Evolutionary conservation across 768 basidiomycete genomes (phyloP), one percentile per base, ranked within the genome.

Genomic region (Tylopilus intermedius): DNA sequence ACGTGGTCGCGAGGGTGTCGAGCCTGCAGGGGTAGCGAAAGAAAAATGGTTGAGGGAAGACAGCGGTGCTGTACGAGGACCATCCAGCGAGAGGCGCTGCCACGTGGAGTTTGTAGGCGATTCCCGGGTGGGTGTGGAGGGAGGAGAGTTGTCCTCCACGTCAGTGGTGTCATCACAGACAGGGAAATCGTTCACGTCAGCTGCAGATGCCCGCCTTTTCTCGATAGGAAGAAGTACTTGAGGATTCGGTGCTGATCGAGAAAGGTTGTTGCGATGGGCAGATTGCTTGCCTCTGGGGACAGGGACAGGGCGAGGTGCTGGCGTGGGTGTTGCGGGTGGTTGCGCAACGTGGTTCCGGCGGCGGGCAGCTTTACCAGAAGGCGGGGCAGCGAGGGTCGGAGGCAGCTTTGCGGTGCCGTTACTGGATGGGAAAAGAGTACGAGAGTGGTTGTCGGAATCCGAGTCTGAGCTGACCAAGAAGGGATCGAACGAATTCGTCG

Each of bases 121-220:
- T 44, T 73, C 63, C 50, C 77, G 82, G 40, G 75, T 70, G n/a
- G 83, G 84, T 0, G 84, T 84, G 22, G 77, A 72, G 24, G 80
- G 79, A 8, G 74, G 72, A 32, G 72, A 72, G n/a, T 46, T 64
- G 9, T 71, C 66, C 26, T 72, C 67, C 5, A 70, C 72, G 42
- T 84, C 82, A 38, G 78, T 83, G 58, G 78, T 76, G 59, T 90
- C 88, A 57, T 90, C 87, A 59, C 87, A 89, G 42, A 90, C 70
- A 3, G 84, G 87, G 67, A 88, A 88, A 33, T 70, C 72, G 43
- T 59, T 45, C 44, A 64, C 60, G 48, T 62, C 45, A n/a, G 67
- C 68, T 9, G 66, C 62, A 1, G 63, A 66, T 4, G 67, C 60
- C 44, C 72, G 74, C 45, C 71, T 72, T 35, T 65, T 64, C 55